Evolutionary conservation across 345 rosid species (phyloP).

Genomic region (Aquilaria malaccensis): DNA sequence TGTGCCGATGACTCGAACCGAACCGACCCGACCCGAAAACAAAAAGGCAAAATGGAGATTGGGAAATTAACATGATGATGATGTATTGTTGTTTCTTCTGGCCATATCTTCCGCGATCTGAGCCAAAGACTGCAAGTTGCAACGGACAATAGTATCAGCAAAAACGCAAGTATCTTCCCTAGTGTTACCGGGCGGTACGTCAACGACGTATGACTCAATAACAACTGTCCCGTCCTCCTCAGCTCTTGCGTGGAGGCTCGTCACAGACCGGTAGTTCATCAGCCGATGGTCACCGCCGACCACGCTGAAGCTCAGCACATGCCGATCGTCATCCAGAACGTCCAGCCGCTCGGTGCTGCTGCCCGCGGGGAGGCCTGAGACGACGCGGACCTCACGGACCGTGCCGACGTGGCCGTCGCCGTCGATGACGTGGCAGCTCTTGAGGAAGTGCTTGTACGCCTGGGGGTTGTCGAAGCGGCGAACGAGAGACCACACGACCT

Average conservation of each 20-base stretch:
- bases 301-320: slow-evolving; percentile 72
- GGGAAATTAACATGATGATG: not conserved
- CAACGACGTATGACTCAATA: slow-evolving; percentile 82
- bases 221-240: slow-evolving; percentile 46
- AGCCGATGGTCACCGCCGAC: slow-evolving; percentile 91
- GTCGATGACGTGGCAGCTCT: slow-evolving; percentile 56
- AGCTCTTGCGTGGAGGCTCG: slow-evolving; percentile 54
- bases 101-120: slow-evolving; percentile 49
- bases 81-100: slow-evolving; percentile 4
- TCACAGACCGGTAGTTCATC: slow-evolving; percentile 65
- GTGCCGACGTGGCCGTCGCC: slow-evolving; percentile 77
- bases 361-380: slow-evolving; percentile 86
- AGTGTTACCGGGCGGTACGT: slow-evolving; percentile 73
- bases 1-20: not conserved
- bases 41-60: slow-evolving; percentile 9
- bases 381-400: slow-evolving; percentile 63
- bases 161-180: slow-evolving; percentile 73
- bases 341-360: slow-evolving; percentile 77
- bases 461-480: slow-evolving; percentile 84
- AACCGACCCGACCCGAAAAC: slow-evolving; percentile 15
- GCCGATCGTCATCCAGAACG: slow-evolving; percentile 75
- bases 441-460: slow-evolving; percentile 73
- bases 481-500: slow-evolving; percentile 72
- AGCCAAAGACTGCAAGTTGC: slow-evolving; percentile 84
- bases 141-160: slow-evolving; percentile 71